phyloP scores from a whole-genome alignment of 139 green algal species.

The Chlorella sp. region DNA sequence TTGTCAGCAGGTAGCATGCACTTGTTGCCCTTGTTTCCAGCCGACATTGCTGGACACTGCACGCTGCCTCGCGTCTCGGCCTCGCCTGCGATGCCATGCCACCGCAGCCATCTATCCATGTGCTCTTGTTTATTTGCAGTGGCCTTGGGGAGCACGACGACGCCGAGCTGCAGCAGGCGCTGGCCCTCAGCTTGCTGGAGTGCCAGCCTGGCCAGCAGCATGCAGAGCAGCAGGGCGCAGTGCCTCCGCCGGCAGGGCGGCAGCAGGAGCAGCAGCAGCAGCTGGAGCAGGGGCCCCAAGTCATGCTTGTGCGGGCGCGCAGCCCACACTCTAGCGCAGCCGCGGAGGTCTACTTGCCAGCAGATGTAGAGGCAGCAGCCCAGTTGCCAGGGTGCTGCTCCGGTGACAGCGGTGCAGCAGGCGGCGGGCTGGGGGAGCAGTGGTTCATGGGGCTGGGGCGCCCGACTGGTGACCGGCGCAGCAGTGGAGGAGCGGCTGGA shows the following conservation, averaged over 20 bases:
- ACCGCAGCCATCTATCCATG: no score
- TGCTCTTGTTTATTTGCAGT: no score
- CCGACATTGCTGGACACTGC: no score
- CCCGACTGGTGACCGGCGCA: not conserved
- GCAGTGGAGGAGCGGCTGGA: not conserved
- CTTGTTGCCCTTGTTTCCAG: no score
- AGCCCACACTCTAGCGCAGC: not conserved
- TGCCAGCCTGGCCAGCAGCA: not conserved
- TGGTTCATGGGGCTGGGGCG: not conserved
- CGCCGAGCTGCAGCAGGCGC: constrained; percentile 9
- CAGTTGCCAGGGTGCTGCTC: not conserved
- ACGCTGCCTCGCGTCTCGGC: not conserved
- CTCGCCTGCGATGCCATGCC: no score
- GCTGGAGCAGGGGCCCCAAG: not conserved
- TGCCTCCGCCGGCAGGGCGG: not conserved
- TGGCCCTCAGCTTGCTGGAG: constrained; percentile 20
- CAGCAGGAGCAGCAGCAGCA: not conserved
- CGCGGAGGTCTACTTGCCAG: not conserved
- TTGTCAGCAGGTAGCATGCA: not conserved
- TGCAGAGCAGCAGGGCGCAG: not conserved
- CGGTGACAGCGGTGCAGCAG: not conserved
- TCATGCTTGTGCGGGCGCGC: not conserved
- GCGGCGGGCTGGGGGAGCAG: not conserved
- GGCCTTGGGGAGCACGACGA: not conserved
- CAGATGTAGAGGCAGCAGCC: not conserved